These are phyloP conservation scores for Macaranga tanarius DNA, from an alignment of 441 rosid genomes.

Conservation along the genomic window DNA sequence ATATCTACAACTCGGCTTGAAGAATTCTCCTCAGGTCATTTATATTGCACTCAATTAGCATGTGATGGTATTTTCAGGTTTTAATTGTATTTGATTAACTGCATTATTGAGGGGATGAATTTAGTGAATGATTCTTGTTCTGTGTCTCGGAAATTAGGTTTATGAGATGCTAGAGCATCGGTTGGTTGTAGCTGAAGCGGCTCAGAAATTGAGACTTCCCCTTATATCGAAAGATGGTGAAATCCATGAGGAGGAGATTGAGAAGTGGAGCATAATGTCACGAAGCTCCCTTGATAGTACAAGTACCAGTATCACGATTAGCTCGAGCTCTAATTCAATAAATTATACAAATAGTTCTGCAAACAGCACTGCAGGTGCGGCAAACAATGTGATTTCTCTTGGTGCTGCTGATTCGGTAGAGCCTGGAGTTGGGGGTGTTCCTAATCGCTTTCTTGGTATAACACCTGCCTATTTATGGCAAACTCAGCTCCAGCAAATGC, in stretches of 20 bases:
- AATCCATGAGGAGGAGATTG: constrained; percentile 89
- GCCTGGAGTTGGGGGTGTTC: constrained; percentile 86
- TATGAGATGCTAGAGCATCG: constrained; percentile 86
- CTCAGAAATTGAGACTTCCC: constrained; percentile 92
- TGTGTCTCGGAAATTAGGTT: constrained; percentile 43
- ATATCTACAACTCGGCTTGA: constrained; percentile 65
- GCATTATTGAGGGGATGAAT: neutral
- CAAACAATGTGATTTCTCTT: constrained; percentile 30
- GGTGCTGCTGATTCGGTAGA: constrained; percentile 53
- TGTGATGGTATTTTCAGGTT: neutral
- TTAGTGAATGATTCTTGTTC: constrained; percentile 8
- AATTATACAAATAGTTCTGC: constrained; percentile 54
- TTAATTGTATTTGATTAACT: neutral
- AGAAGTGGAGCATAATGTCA: constrained; percentile 81
- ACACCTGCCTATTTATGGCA: constrained; percentile 82
- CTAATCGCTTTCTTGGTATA: constrained; percentile 87
- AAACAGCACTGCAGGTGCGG: constrained; percentile 47
- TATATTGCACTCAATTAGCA: no score
- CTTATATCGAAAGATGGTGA: constrained; percentile 89
- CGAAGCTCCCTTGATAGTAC: constrained; percentile 89
- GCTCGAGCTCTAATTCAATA: constrained; percentile 70
- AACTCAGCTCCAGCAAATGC: constrained; percentile 72
- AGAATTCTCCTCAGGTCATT: constrained; percentile 69
- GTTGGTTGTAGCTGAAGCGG: constrained; percentile 93
- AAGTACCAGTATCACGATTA: constrained; percentile 60